These are phyloP conservation scores for Artomyces pyxidatus DNA, from an alignment of 768 basidiomycete genomes.

Conservation along the genomic window DNA sequence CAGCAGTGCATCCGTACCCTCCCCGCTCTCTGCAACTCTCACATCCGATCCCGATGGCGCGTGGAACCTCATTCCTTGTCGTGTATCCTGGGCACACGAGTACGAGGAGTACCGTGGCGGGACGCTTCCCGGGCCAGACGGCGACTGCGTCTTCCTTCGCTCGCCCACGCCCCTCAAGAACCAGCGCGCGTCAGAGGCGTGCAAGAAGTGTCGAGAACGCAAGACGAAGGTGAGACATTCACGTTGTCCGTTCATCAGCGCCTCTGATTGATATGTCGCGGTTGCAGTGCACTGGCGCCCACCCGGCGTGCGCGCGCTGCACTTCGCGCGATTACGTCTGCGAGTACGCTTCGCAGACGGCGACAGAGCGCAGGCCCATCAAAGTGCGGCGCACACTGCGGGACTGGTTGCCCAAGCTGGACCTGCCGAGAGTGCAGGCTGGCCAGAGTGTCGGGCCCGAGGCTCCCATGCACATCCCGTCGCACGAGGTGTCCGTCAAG, in stretches of 20 bases:
- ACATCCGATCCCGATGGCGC: conserved; percentile 17
- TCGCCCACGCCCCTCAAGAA: conserved; percentile 31
- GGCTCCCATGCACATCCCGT: too few species aligned
- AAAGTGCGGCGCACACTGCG: conserved; percentile 10
- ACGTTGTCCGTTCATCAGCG: neutral
- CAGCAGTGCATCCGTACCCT: conserved; percentile 10
- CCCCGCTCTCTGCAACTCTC: conserved; percentile 4
- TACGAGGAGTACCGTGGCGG: conserved; percentile 27
- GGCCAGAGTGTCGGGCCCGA: too few species aligned
- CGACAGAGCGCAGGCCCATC: conserved; percentile 7
- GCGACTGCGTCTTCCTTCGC: conserved; percentile 29
- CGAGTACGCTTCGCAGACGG: conserved; percentile 23
- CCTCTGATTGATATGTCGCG: neutral
- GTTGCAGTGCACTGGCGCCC: conserved; percentile 29
- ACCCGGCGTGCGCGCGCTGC: conserved; percentile 29
- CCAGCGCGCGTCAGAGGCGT: conserved; percentile 28
- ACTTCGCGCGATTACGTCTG: conserved; percentile 26
- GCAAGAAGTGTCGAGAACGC: conserved; percentile 30
- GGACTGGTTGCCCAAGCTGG: neutral
- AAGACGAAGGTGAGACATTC: conserved; percentile 31
- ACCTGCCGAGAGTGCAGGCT: too few species aligned
- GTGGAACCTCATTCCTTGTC: conserved; percentile 32
- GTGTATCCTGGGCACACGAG: conserved; percentile 30
- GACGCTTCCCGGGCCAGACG: conserved; percentile 29
- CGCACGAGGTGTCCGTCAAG: neutral